Base-by-base conservation (phyloP, 192 early-diverging fungal genomes). In the Phlyctochytrium planicorne region DNA sequence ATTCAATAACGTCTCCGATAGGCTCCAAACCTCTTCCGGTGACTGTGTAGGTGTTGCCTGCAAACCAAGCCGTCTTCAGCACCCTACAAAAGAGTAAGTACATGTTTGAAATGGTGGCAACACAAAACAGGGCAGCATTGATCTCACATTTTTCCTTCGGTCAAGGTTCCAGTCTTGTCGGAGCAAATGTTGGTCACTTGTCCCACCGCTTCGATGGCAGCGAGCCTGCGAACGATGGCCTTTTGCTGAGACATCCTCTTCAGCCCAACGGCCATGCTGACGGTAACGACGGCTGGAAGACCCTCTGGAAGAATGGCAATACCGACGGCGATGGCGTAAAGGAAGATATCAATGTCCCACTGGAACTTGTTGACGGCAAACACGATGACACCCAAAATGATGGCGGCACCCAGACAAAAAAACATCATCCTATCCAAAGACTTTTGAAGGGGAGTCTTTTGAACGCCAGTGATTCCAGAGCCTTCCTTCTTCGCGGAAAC, bases 111-210 rank as follows among this genome's bases (percentile, higher is more conserved):
- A n/a, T n/a, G n/a, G n/a, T n/a, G n/a, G n/a, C n/a, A n/a, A n/a
- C n/a, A n/a, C n/a, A n/a, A n/a, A n/a, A n/a, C n/a, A n/a, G n/a
- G n/a, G n/a, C n/a, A n/a, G n/a, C n/a, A n/a, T n/a, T n/a, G n/a
- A n/a, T n/a, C n/a, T n/a, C n/a, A n/a, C 91, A 97, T 93, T 52
- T 85, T 79, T 79, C 89, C 85, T 64, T 86, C 80, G 16, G 94
- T 97, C 47, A 97, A 74, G 3, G 93, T 97, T 0, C 93, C 94
- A 23, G 94, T 95, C 80, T 97, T 97, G 74, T 97, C 93, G 37
- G 90, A 93, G 77, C 84, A 86, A 35, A 88, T 67, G 16, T 91
- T 85, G 64, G 77, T 85, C 57, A 93, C 86, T 40, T 86, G 86
- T 25, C 93, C 95, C 24, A 97, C 82, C 0, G 93, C 93, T 81